phyloP scores from a whole-genome alignment of 2,329 filamentous ascomycete species.

The Macrophomina phaseolina region DNA sequence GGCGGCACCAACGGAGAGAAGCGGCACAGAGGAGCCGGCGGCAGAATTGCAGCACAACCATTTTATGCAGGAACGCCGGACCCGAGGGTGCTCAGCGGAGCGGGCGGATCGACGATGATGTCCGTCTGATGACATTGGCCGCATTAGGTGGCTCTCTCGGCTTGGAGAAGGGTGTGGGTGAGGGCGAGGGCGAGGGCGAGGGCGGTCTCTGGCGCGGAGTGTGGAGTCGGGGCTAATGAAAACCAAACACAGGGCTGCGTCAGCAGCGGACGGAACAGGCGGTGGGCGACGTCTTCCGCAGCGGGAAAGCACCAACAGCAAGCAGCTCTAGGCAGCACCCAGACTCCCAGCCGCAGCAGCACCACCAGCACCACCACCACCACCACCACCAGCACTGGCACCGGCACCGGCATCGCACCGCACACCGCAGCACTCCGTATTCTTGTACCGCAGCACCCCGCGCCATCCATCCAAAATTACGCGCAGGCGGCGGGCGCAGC shows the following conservation, averaged over 20 bases:
- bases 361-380: too few relatives aligned
- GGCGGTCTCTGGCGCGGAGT: not conserved
- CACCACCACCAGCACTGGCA: not conserved
- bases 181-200: too few relatives aligned
- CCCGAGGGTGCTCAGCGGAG: not conserved
- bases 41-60: slow-evolving; percentile 6
- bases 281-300: not conserved
- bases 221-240: slow-evolving; percentile 15
- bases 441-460: too few relatives aligned
- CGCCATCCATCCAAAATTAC: not conserved
- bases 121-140: not conserved
- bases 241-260: slow-evolving; percentile 19
- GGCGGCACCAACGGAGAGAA: not conserved
- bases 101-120: slow-evolving; percentile 18
- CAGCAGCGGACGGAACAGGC: slow-evolving; percentile 13
- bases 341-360: too few relatives aligned
- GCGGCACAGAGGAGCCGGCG: not conserved
- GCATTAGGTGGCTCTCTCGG: slow-evolving; percentile 10
- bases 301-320: not conserved
- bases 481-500: not conserved
- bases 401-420: not conserved
- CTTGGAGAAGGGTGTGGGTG: not conserved
- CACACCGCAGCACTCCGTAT: not conserved
- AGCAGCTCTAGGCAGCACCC: not conserved
- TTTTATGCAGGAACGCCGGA: slow-evolving; percentile 7